phyloP scores from a whole-genome alignment of 768 basidiomycete genomes.

The Suillus cothurnatus region DNA sequence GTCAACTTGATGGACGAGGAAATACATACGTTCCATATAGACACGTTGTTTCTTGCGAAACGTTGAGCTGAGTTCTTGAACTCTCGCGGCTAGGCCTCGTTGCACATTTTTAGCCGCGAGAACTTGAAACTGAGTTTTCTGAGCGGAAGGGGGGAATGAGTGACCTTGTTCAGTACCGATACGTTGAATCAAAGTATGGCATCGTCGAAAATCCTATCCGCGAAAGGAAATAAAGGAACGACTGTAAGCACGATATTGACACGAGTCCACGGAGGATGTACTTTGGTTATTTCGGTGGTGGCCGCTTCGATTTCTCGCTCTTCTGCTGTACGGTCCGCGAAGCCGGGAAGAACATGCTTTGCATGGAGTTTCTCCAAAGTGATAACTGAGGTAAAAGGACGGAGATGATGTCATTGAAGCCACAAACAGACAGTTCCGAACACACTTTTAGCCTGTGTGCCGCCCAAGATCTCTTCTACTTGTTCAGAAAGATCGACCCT shows the following conservation, averaged over 20 bases:
- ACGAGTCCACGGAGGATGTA: conserved; percentile 36
- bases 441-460: conserved; percentile 79
- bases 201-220: conserved; percentile 41
- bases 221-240: conserved; percentile 14
- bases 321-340: conserved; percentile 91
- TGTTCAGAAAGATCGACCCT: conserved; percentile 95
- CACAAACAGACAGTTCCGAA: conserved; percentile 20
- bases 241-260: conserved; percentile 12
- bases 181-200: conserved; percentile 60
- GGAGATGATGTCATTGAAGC: conserved; percentile 10
- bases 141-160: conserved; percentile 60
- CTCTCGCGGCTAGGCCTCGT: conserved; percentile 91
- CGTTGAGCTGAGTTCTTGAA: conserved; percentile 88
- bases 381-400: conserved; percentile 56
- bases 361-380: conserved; percentile 94
- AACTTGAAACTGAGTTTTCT: conserved; percentile 50
- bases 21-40: conserved; percentile 92
- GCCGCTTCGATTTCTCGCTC: conserved; percentile 90
- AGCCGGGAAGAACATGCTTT: conserved; percentile 94
- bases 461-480: conserved; percentile 76
- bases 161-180: conserved; percentile 64
- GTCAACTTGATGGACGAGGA: conserved; percentile 9
- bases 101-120: conserved; percentile 92
- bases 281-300: conserved; percentile 88
- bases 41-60: conserved; percentile 98